A percentile compares a stretch with the other conserved stretches of the same genome.
These are phyloP conservation scores for Geotrichum aggregatum DNA, from an alignment of 1,139 yeast species.

Conservation along the genomic window DNA sequence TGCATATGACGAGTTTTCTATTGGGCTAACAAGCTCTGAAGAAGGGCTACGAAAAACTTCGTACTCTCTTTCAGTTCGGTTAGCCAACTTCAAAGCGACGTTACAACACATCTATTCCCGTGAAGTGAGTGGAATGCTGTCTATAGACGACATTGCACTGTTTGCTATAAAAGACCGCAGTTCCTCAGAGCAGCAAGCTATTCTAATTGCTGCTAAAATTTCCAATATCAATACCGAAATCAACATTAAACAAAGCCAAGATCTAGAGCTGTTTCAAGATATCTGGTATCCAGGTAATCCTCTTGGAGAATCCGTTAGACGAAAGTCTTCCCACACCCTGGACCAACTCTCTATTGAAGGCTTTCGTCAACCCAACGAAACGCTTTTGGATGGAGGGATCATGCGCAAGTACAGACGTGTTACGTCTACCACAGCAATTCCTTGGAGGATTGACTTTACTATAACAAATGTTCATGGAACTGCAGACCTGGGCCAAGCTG, in stretches of 20 bases:
- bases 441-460: slow-evolving; percentile 67
- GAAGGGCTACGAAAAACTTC: slow-evolving; percentile 29
- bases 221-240: slow-evolving; percentile 59
- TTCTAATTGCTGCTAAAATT: slow-evolving; percentile 49
- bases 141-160: slow-evolving; percentile 49
- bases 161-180: slow-evolving; percentile 35
- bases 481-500: slow-evolving; percentile 77
- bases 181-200: slow-evolving; percentile 24
- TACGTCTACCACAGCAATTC: slow-evolving; percentile 61
- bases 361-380: slow-evolving; percentile 9
- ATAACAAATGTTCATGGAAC: slow-evolving; percentile 51
- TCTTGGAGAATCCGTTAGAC: slow-evolving; percentile 7
- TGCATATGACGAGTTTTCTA: slow-evolving; percentile 59
- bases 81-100: slow-evolving; percentile 59
- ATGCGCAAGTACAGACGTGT: slow-evolving; percentile 57
- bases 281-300: slow-evolving; percentile 62
- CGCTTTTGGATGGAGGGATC: slow-evolving; percentile 30
- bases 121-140: slow-evolving; percentile 74
- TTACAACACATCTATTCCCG: slow-evolving; percentile 88
- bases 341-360: slow-evolving; percentile 13
- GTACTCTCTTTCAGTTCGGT: slow-evolving; percentile 44
- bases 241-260: slow-evolving; percentile 82
- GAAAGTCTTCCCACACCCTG: slow-evolving; percentile 7
- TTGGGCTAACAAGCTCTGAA: slow-evolving; percentile 54
- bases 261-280: slow-evolving; percentile 74